These are phyloP conservation scores for Filobasidium uniguttulatum DNA, from an alignment of 1,284 basidiomycete species.

Conservation along the genomic window DNA sequence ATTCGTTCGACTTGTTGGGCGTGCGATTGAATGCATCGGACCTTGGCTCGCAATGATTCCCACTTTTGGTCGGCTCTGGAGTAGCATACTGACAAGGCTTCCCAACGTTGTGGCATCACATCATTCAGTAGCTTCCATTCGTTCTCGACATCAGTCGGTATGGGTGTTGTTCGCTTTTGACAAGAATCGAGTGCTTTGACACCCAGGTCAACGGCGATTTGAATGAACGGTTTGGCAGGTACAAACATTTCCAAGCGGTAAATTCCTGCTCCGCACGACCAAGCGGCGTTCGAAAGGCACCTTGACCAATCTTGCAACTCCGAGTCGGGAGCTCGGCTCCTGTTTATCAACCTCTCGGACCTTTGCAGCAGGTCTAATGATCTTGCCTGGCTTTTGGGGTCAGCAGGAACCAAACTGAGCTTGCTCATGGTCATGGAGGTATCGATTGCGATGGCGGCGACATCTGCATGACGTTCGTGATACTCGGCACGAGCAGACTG, in stretches of 20 bases:
- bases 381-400: constrained; percentile 8
- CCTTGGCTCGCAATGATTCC: constrained; percentile 8
- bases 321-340: constrained; percentile 5
- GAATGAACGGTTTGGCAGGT: constrained; percentile 51
- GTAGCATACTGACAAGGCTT: constrained; percentile 62
- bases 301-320: constrained; percentile 5
- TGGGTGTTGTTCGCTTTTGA: background rate
- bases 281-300: constrained; percentile 3
- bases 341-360: constrained; percentile 3
- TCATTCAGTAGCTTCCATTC: constrained; percentile 43
- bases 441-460: constrained; percentile 21
- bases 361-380: constrained; percentile 3
- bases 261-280: constrained; percentile 12
- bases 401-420: constrained; percentile 8
- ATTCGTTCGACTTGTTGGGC: background rate
- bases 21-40: background rate
- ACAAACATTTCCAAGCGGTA: constrained; percentile 40
- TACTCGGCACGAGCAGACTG: constrained; percentile 6
- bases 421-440: constrained; percentile 21
- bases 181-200: constrained; percentile 37
- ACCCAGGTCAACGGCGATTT: constrained; percentile 47
- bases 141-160: constrained; percentile 38
- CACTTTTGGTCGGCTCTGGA: constrained; percentile 50
- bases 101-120: constrained; percentile 55
- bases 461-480: constrained; percentile 9